Evolutionary conservation across 495 filamentous ascomycete species (phyloP).

Genomic region (Hypoxylon perforatum): DNA sequence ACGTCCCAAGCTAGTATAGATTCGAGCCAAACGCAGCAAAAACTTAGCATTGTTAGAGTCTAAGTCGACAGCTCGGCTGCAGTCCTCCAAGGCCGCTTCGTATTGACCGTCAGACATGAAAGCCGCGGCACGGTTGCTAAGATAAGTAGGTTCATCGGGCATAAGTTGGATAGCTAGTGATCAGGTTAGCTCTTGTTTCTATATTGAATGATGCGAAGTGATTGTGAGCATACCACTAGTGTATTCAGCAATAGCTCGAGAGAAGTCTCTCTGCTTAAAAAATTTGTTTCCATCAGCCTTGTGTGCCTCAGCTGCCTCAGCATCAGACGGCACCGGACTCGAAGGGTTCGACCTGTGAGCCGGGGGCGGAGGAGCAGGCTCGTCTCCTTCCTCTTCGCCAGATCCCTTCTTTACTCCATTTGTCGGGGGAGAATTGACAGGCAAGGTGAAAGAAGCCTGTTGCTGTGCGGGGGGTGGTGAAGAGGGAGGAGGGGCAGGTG

Average conservation of each 20-base stretch:
- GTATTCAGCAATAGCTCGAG: constrained; percentile 88
- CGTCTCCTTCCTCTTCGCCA: constrained; percentile 54
- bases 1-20: constrained; percentile 85
- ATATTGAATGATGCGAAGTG: neutral
- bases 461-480: constrained; percentile 55
- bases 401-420: constrained; percentile 50
- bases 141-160: constrained; percentile 84
- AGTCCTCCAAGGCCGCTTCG: constrained; percentile 84
- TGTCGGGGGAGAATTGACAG: constrained; percentile 43
- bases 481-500: constrained; percentile 57
- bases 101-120: constrained; percentile 86
- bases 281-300: constrained; percentile 95
- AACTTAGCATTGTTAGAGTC: constrained; percentile 88
- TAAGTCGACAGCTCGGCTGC: constrained; percentile 78
- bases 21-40: constrained; percentile 84
- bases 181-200: constrained; percentile 17
- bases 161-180: constrained; percentile 80
- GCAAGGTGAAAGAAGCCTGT: constrained; percentile 51
- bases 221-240: constrained; percentile 76
- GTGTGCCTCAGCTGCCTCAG: constrained; percentile 84
- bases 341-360: constrained; percentile 76
- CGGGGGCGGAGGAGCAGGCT: constrained; percentile 84
- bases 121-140: constrained; percentile 94
- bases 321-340: constrained; percentile 64
- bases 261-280: constrained; percentile 91